Evolutionary conservation across 345 rosid genomes (phyloP), one percentile per base, ranked within the genome.

Genomic region (Melaleuca alternifolia): DNA sequence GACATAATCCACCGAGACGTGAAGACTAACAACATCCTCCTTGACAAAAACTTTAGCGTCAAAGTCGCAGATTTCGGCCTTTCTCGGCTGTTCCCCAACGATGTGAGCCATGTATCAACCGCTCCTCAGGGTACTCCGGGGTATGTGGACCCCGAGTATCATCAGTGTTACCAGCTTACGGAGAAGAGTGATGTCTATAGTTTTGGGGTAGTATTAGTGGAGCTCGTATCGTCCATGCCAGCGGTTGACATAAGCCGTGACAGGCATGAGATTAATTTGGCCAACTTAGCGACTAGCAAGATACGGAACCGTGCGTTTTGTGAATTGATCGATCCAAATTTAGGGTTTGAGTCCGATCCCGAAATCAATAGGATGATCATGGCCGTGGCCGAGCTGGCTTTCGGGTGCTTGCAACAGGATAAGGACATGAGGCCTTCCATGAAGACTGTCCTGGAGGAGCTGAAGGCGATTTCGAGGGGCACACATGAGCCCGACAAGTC

Each of bases 81-180:
- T 33, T 94, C 97, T 1, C 87, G 94, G 85, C 61, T 94, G 90
- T 89, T 86, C 83, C 95, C 94, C 2, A 83, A 14, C 13, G 89
- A 94, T 87, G 95, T 92, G 53, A 95, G 94, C 37, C 96, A 95
- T 61, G 85, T 95, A 28, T 95, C 96, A 51, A 93, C 96, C 2
- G 93, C 93, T 88, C 97, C 97, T 86, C 95, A 95, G 76, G 97
- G 97, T 23, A 93, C 95, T 75, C 94, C 96, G 0, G 97, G 96
- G 56, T 93, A 92, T 53, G 92, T 94, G 51, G 96, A 95, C 51
- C 97, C 96, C 1, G 96, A 95, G 28, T 95, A 95, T 86, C 90
- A 94, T 62, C 92, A 86, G 15, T 92, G 91, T 86, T 95, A 94
- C 90, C 94, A 92, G 86, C 90, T 95, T n/a, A 95, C 93, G 0